phyloP scores from a whole-genome alignment of 805 yeast species.

The Kurtzmaniella cleridarum region DNA sequence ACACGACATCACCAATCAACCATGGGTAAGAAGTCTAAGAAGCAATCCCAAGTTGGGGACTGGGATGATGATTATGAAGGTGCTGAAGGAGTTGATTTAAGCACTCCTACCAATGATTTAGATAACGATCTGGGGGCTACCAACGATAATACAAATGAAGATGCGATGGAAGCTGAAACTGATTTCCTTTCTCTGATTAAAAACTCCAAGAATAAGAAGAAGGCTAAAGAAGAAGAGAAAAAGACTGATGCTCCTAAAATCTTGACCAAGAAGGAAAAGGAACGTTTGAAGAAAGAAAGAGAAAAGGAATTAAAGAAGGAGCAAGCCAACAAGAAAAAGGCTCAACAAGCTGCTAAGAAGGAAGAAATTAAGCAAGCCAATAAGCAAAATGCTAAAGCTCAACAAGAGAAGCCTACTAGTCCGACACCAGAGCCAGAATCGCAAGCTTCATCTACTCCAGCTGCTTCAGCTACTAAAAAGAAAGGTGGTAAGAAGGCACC shows the following conservation, averaged over 20 bases:
- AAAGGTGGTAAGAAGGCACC: constrained; percentile 69
- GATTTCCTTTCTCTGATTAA: constrained; percentile 84
- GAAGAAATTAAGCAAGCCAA: constrained; percentile 49
- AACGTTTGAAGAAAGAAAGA: constrained; percentile 90
- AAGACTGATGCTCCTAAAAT: constrained; percentile 60
- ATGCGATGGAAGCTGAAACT: constrained; percentile 23
- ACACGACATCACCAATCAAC: constrained; percentile 7
- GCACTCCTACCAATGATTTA: constrained; percentile 18
- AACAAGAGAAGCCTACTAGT: constrained; percentile 18
- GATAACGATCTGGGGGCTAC: constrained; percentile 38
- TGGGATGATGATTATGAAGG: constrained; percentile 67
- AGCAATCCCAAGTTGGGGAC: constrained; percentile 55
- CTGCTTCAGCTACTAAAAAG: constrained; percentile 33
- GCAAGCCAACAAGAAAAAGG: constrained; percentile 80
- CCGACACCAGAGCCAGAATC: constrained; percentile 31
- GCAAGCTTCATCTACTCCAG: constrained; percentile 21
- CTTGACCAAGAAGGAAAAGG: constrained; percentile 89
- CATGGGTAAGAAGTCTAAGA: constrained; percentile 58
- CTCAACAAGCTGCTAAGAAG: constrained; percentile 55
- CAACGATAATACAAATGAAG: constrained; percentile 17
- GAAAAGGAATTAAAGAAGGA: constrained; percentile 90
- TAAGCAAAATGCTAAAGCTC: constrained; percentile 40
- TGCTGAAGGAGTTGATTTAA: constrained; percentile 19
- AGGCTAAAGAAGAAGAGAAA: constrained; percentile 57
- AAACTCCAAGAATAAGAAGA: constrained; percentile 73